Evolutionary conservation across 805 yeast species (phyloP).

Genomic region (Candida stauntonica): DNA sequence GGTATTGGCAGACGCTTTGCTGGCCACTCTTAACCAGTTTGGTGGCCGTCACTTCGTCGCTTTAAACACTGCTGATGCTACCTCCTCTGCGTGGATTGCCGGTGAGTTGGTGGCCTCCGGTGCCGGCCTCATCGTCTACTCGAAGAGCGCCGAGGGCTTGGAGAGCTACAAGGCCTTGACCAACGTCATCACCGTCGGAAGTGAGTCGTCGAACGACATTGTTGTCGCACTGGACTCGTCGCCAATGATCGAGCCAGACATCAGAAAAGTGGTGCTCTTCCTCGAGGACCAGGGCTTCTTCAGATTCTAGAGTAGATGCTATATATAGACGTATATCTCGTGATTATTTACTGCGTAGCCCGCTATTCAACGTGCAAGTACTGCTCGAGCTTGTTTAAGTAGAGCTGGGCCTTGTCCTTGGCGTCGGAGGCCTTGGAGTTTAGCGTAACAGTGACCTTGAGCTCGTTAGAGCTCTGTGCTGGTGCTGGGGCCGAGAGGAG

Average conservation of each 20-base stretch:
- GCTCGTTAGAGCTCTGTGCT: slow-evolving; percentile 23
- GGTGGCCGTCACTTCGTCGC: slow-evolving; percentile 69
- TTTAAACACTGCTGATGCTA: slow-evolving; percentile 34
- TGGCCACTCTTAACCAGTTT: slow-evolving; percentile 86
- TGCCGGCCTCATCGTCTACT: slow-evolving; percentile 75
- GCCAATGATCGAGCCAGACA: slow-evolving; percentile 65
- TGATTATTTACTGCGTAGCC: no score
- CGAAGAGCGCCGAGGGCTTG: slow-evolving; percentile 11
- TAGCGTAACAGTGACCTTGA: slow-evolving; percentile 33
- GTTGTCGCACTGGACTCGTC: slow-evolving; percentile 49
- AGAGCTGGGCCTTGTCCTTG: slow-evolving; percentile 39
- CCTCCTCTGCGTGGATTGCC: slow-evolving; percentile 55
- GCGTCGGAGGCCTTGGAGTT: slow-evolving; percentile 38
- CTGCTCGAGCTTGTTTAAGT: slow-evolving; percentile 19
- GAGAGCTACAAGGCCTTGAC: slow-evolving; percentile 6
- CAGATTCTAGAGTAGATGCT: slow-evolving; percentile 33
- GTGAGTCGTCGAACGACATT: slow-evolving; percentile 47
- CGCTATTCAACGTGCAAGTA: slow-evolving; percentile 9
- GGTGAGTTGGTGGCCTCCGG: slow-evolving; percentile 85
- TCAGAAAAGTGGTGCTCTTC: slow-evolving; percentile 54
- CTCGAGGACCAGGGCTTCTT: slow-evolving; percentile 85
- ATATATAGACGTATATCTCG: neutral
- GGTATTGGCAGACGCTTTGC: slow-evolving; percentile 72
- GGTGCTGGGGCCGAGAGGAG: slow-evolving; percentile 23
- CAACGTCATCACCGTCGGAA: slow-evolving; percentile 38